Evolutionary conservation across 164 flowering plant species (phyloP).

Genomic region (Houttuynia cordata): DNA sequence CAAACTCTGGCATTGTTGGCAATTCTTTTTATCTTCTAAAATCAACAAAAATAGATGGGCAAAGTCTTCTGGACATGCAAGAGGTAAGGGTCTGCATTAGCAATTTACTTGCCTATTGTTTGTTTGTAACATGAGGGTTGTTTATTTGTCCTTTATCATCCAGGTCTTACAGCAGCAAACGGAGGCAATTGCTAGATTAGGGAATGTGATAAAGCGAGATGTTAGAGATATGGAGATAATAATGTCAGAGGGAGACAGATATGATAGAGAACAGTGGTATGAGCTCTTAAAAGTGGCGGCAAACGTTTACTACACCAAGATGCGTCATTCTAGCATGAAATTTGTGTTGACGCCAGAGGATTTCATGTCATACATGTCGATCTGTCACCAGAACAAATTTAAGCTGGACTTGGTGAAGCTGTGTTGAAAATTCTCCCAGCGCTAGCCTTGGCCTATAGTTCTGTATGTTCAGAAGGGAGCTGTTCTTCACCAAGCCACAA

Average conservation of each 20-base stretch:
- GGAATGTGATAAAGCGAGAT: slow-evolving; percentile 83
- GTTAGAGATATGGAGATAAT: slow-evolving; percentile 80
- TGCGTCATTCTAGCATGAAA: background rate
- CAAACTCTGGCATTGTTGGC: slow-evolving; percentile 46
- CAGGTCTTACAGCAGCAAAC: slow-evolving; percentile 97
- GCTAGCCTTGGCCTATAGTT: no score
- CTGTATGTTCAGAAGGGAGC: no score
- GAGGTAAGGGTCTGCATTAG: slow-evolving; percentile 39
- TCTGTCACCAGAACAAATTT: no score
- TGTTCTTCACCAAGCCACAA: no score
- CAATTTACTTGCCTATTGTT: no score
- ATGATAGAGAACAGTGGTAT: slow-evolving; percentile 11
- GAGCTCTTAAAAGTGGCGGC: background rate
- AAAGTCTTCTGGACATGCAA: slow-evolving; percentile 88
- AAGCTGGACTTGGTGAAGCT: background rate
- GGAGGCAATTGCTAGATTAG: slow-evolving; percentile 83
- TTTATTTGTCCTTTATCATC: background rate
- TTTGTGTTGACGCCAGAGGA: background rate
- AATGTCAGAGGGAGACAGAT: slow-evolving; percentile 69
- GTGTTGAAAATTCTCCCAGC: no score
- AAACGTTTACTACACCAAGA: no score
- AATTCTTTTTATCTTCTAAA: slow-evolving; percentile 68
- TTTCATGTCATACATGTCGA: background rate
- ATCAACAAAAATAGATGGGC: slow-evolving; percentile 80
- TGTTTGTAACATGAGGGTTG: background rate